Conservation (phyloP, 768 basidiomycete species). For the Hortiboletus flavorubellus region DNA sequence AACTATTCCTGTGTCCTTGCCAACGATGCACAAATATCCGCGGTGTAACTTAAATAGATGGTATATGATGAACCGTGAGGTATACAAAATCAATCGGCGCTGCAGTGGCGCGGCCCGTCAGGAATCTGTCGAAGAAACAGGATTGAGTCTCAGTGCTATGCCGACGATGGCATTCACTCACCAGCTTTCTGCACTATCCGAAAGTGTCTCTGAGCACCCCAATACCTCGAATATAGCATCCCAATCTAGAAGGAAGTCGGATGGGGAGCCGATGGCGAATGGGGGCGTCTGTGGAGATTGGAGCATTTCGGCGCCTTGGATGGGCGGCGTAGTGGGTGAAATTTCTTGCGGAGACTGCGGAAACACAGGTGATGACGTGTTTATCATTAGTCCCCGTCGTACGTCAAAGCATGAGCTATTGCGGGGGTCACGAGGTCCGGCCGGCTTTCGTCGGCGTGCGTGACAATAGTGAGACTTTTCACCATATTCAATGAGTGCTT, state of each 20-base stretch:
- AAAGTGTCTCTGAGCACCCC: slow-evolving; percentile 9
- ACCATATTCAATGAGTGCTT: slow-evolving; percentile 3
- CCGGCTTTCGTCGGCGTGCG: slow-evolving; percentile 21
- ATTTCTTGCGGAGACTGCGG: slow-evolving; percentile 7
- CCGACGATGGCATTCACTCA: slow-evolving; percentile 6
- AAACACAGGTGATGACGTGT: slow-evolving; percentile 9
- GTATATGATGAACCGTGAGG: slow-evolving; percentile 5
- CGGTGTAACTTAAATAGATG: slow-evolving; percentile 1
- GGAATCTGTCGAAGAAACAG: slow-evolving; percentile 3
- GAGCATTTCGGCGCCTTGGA: not conserved
- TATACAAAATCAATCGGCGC: not conserved
- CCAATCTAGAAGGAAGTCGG: slow-evolving; percentile 28
- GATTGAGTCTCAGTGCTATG: not conserved
- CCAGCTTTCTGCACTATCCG: slow-evolving; percentile 1
- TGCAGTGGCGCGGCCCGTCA: not conserved
- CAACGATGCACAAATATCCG: not conserved
- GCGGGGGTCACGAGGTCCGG: slow-evolving; percentile 26
- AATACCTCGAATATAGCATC: slow-evolving; percentile 31
- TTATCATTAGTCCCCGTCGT: slow-evolving; percentile 17
- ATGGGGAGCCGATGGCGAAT: slow-evolving; percentile 7
- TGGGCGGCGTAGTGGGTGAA: not conserved
- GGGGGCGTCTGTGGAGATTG: slow-evolving; percentile 5
- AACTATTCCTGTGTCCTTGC: slow-evolving; percentile 7
- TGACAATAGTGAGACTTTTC: not conserved
- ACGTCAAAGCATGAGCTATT: not conserved